Evolutionary conservation across 208 protist genomes (phyloP).

Genomic region (Leishmania tarentolae): DNA sequence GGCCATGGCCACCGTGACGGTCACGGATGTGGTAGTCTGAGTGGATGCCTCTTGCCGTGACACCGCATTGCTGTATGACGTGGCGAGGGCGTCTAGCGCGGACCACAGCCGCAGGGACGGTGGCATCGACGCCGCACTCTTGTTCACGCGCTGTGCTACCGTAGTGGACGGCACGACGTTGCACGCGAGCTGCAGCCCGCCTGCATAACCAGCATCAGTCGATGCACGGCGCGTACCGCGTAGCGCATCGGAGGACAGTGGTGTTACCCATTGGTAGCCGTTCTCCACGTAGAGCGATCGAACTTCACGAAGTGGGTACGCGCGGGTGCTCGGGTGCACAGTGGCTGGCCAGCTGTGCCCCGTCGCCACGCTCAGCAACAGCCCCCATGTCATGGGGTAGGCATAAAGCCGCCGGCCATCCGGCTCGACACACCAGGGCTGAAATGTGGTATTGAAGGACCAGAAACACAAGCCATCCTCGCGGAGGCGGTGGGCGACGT

Average conservation of each 20-base stretch:
- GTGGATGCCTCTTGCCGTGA: not conserved
- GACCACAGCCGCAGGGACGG: conserved; percentile 18
- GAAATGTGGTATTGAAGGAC: conserved; percentile 64
- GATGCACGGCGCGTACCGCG: not conserved
- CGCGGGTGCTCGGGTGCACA: conserved; percentile 43
- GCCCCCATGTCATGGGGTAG: conserved; percentile 44
- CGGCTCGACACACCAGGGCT: conserved; percentile 38
- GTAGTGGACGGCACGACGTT: not conserved
- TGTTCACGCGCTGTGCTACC: conserved; percentile 9
- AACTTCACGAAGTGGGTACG: conserved; percentile 31
- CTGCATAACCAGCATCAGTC: not conserved
- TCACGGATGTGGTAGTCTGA: not conserved
- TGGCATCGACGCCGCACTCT: not conserved
- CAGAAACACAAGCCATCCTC: conserved; percentile 72
- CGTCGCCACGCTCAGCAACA: conserved; percentile 45
- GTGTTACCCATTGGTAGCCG: conserved; percentile 41
- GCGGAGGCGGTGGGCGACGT: conserved; percentile 54
- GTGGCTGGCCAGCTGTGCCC: conserved; percentile 47
- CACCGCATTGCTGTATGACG: not conserved
- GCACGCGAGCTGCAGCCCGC: conserved; percentile 10
- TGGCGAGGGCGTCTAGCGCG: not conserved
- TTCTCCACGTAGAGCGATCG: conserved; percentile 18
- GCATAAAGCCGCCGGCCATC: conserved; percentile 32
- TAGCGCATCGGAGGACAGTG: conserved; percentile 22
- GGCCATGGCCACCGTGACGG: conserved; percentile 6